Evolutionary conservation across 345 rosid species (phyloP), one percentile per base, ranked within the genome.

Genomic region (Diplotaxis tenuifolia): DNA sequence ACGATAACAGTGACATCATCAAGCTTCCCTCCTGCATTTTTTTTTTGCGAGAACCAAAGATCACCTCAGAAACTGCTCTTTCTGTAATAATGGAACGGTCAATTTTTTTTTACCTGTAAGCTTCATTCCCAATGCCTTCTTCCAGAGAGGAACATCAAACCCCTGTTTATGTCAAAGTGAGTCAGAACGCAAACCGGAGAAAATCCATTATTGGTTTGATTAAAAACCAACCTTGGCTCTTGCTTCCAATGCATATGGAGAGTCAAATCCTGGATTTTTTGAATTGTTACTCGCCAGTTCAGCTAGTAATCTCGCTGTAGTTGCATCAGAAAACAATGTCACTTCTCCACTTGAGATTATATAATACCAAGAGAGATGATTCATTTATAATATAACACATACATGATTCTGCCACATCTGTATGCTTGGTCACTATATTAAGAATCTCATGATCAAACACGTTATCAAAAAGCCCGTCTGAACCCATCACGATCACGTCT

Each of bases 1-100:
- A 92, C 85, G 25, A 92, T 82, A 62, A 88, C 98, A n/a, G 96
- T 90, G 15, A 90, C 81, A 71, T 88, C 96, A 59, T 88, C 91
- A n/a, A 86, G 88, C 80, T 91, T 94, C 71, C 98, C 97, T 79
- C 97, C 96, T 89, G 89, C 45, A 58, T 25, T 56, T 29, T 16
- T 22, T 27, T n/a, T 25, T 25, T n/a, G n/a, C 38, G 4, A 63
- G 50, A 45, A 34, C n/a, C 19, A 45, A 2, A 34, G 47, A 65
- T 68, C 73, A 73, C 68, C 18, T 76, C 53, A 56, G 54, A 57
- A 49, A 5, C 36, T 60, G 60, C 23, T 59, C 10, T 61, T 42
- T 42, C 49, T 42, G 49, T 42, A 42, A 42, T 42, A 42, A 42
- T 42, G 49, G 18, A 40, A 42, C 49, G 14, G 49, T 14, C 49